phyloP scores from a whole-genome alignment of 2,329 filamentous ascomycete genomes.

The Neonectria magnoliae region DNA sequence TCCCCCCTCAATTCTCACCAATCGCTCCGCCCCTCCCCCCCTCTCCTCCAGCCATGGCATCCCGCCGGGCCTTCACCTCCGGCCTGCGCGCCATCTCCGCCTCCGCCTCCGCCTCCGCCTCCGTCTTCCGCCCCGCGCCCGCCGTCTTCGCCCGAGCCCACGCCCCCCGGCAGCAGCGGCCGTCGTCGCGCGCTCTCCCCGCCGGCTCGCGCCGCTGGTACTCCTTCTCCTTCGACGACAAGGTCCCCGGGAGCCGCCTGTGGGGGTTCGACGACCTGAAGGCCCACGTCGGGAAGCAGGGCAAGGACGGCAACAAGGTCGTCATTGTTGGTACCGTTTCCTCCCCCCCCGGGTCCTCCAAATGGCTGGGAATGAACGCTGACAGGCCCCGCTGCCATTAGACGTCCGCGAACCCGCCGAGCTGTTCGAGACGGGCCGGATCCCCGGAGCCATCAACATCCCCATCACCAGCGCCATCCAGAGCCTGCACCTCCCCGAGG shows the following conservation, averaged over 20 bases:
- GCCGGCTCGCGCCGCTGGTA: slow-evolving; percentile 23
- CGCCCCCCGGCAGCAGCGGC: background rate
- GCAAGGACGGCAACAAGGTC: slow-evolving; percentile 38
- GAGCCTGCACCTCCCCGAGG: slow-evolving; percentile 76
- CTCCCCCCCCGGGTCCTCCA: background rate
- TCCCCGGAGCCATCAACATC: slow-evolving; percentile 85
- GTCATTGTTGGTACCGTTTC: slow-evolving; percentile 58
- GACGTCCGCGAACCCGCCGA: slow-evolving; percentile 81
- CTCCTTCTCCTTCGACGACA: slow-evolving; percentile 28
- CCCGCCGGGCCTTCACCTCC: slow-evolving; percentile 31
- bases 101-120: slow-evolving; percentile 15
- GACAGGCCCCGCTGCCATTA: slow-evolving; percentile 33
- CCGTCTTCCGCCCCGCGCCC: slow-evolving; percentile 21
- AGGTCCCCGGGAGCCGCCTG: slow-evolving; percentile 47
- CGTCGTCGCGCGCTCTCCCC: slow-evolving; percentile 4
- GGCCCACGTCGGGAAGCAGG: slow-evolving; percentile 45
- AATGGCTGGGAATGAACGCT: background rate
- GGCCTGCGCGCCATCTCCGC: slow-evolving; percentile 30
- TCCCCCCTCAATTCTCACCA: background rate
- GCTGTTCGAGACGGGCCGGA: slow-evolving; percentile 70
- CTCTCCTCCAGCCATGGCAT: slow-evolving; percentile 25
- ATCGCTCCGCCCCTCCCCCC: background rate
- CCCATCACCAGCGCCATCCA: slow-evolving; percentile 82
- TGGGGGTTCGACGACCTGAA: slow-evolving; percentile 63
- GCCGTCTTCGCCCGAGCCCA: slow-evolving; percentile 15